Base-by-base conservation (phyloP, 2,329 filamentous ascomycete species). In the Fusarium sp. region DNA sequence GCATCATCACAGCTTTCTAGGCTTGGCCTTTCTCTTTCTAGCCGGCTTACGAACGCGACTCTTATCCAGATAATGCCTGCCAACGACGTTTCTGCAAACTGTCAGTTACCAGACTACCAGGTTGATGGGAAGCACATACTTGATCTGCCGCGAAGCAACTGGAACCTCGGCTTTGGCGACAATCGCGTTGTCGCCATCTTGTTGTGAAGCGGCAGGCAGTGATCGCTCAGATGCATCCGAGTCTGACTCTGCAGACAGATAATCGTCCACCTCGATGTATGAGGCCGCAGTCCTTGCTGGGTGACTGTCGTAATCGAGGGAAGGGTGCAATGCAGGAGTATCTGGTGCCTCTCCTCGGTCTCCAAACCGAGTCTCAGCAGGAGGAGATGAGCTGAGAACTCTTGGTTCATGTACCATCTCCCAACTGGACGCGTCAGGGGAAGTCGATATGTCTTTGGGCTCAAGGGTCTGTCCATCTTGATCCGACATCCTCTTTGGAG, bases 191-290 rank as follows among this genome's bases (percentile, higher is more conserved):
- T 23, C 39, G 6, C 42, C 17, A 19, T 13, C 13, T n/a, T 36
- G 1, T 2, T 42, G 29, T 6, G 36, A 41, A 6, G 15, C 25
- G 1, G 39, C 36, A 2, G 51, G 49, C 4, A 65, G 29, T 9
- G 56, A 50, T 0, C 63, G 36, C 1, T 48, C 37, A 8, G 61
- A 61, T 35, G 67, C 35, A 4, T 31, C 46, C 2, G 61, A 55
- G 21, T 48, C 61, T 4, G 51, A 41, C 13, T 5, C 11, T 8
- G 29, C 37, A 2, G 44, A 14, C 8, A 29, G 29, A 11, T 5
- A 29, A 5, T 49, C 17, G 11, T 9, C 32, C 14, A 10, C 6
- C 8, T 53, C 35, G 3, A 42, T 1, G 3, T 37, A 15, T 17
- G 21, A 6, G 37, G 8, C 9, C 3, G n/a, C 6, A 1, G 13